Conservation (phyloP, 1,284 basidiomycete genomes). For the Agroathelia rolfsii region DNA sequence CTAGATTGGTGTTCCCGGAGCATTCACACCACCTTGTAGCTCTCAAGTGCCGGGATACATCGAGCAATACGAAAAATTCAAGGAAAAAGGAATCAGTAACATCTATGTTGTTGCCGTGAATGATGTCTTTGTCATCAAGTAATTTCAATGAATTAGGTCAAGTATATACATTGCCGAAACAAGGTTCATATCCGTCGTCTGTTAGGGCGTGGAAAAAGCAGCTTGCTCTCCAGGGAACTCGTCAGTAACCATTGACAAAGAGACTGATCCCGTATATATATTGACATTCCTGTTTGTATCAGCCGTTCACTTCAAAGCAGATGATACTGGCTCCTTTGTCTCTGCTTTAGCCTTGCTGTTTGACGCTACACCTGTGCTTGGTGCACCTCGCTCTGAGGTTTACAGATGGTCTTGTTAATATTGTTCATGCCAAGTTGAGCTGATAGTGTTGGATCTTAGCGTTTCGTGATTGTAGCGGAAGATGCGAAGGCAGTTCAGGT, state of each 20-base stretch:
- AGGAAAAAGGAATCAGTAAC: constrained; percentile 40
- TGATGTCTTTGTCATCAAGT: constrained; percentile 42
- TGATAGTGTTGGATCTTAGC: constrained; percentile 17
- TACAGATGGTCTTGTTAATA: constrained; percentile 9
- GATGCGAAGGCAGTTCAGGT: constrained; percentile 43
- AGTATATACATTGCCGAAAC: constrained; percentile 1
- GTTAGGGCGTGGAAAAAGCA: constrained; percentile 47
- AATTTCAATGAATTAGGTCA: constrained; percentile 7
- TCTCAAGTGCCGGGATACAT: constrained; percentile 47
- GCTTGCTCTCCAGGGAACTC: constrained; percentile 30
- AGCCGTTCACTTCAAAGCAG: constrained; percentile 43
- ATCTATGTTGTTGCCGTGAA: constrained; percentile 54
- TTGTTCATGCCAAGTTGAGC: not conserved
- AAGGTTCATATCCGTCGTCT: constrained; percentile 5
- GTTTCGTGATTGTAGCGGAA: constrained; percentile 32
- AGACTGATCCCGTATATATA: not conserved
- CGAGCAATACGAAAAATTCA: constrained; percentile 38
- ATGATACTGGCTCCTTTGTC: constrained; percentile 41
- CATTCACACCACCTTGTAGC: constrained; percentile 35
- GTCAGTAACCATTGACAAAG: constrained; percentile 17
- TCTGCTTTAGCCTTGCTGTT: constrained; percentile 44
- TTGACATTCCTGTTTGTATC: not conserved
- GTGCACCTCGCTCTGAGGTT: constrained; percentile 46
- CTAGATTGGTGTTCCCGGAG: constrained; percentile 35
- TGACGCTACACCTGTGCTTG: constrained; percentile 39